Base-by-base conservation (phyloP, 2,329 filamentous ascomycete genomes). In the Claviceps sp. region DNA sequence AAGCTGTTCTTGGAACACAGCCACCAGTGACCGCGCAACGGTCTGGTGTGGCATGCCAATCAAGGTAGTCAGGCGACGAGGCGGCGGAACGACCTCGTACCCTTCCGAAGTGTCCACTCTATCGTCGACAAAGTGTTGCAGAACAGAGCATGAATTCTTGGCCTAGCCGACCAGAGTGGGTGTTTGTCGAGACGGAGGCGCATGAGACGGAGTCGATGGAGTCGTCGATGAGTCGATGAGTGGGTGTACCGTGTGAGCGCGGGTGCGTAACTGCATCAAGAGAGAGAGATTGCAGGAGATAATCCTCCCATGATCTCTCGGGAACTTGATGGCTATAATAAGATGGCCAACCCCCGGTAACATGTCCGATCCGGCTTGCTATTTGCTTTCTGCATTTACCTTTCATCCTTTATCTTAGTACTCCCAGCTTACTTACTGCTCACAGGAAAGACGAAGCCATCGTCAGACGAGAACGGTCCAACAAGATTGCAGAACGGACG, bases 11-110 rank as follows among this genome's bases (percentile, higher is more conserved):
- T 34, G 30, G 30, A 34, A 34, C 16, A 45, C 18, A 14, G 49
- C 49, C 30, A 47, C 40, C 42, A 46, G 20, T 5, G 11, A 44
- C 20, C 8, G 7, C 5, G 14, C 41, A 34, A 22, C 41, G 13
- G 43, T 16, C n/a, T 37, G 13, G 43, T 22, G 40, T 50, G 52
- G 52, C 45, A 38, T 37, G 46, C 43, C 47, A 47, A 46, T 34
- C 44, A 46, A 22, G 47, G 16, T 20, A 52, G 53, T 54, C 53
- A 54, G 47, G 49, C 49, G 53, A 53, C 48, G 26, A 55, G 34
- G 34, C 36, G 51, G 48, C 54, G 54, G 54, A 48, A 55, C 48
- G 48, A 54, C 48, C 54, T 53, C 54, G 48, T 51, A 53, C 48
- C 51, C 51, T 53, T 47, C 46, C 48, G 51, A 34, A 30, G 43